A percentile compares a stretch with the other conserved stretches of the same genome.
Evolutionary conservation across 345 rosid species (phyloP).

Genomic region (Carallia pectinifolia): DNA sequence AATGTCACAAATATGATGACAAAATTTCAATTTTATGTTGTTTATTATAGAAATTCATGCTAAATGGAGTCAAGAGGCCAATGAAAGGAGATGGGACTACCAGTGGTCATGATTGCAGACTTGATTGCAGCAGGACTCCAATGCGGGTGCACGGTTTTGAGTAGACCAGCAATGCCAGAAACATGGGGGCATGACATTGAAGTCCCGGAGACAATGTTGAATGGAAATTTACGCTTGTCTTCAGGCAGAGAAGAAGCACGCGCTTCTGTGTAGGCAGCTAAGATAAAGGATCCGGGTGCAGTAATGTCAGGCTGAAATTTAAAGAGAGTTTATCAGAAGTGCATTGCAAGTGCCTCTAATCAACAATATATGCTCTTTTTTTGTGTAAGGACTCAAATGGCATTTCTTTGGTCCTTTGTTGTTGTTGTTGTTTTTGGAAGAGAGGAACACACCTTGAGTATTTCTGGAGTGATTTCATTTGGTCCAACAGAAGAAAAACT

Average conservation of each 20-base stretch:
- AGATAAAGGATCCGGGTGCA: constrained; percentile 81
- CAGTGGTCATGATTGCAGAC: constrained; percentile 26
- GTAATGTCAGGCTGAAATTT: constrained; percentile 61
- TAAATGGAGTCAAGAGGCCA: no score
- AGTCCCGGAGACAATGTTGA: constrained; percentile 72
- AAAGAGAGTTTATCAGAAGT: not conserved
- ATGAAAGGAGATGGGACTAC: not conserved
- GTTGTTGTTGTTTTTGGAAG: not conserved
- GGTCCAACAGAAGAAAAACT: constrained; percentile 25
- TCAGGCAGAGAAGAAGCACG: constrained; percentile 42
- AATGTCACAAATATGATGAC: not conserved
- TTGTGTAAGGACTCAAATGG: not conserved
- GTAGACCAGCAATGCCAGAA: constrained; percentile 24
- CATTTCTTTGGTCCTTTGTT: not conserved
- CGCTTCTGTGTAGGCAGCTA: constrained; percentile 69
- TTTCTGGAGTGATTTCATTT: constrained; percentile 17
- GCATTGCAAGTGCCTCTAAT: no score
- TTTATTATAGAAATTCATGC: no score
- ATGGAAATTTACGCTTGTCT: constrained; percentile 54
- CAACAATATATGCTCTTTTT: no score
- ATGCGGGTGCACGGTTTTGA: constrained; percentile 17
- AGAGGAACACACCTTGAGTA: constrained; percentile 18
- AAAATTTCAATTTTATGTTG: not conserved
- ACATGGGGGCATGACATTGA: constrained; percentile 52
- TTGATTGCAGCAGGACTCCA: constrained; percentile 30